Percentiles rank a stretch among this genome's conserved stretches.
phyloP scores from a whole-genome alignment of 1,139 yeast species.

The Pneumocystis jirovecii region DNA sequence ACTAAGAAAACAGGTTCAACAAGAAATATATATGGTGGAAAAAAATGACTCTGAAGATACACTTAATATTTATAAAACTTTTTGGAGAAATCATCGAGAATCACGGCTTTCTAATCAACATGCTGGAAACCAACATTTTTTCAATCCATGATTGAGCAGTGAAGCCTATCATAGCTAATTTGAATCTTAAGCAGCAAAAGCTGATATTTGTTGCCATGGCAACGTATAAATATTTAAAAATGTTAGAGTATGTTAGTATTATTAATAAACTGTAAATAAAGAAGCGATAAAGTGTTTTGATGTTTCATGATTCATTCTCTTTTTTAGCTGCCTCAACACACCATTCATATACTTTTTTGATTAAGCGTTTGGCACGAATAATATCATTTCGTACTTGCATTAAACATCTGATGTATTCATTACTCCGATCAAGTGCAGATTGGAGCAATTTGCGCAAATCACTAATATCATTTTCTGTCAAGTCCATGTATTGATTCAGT shows the following conservation, averaged over 20 bases:
- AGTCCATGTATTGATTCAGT: conserved; percentile 7
- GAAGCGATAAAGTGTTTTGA: background rate
- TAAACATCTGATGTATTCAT: conserved; percentile 10
- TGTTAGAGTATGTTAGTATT: background rate
- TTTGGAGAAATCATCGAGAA: background rate
- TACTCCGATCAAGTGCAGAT: conserved; percentile 11
- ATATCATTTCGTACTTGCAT: conserved; percentile 6
- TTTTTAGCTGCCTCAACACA: conserved; percentile 4
- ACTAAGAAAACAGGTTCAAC: background rate
- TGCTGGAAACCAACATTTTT: background rate
- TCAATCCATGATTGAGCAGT: background rate
- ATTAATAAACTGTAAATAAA: too few species aligned
- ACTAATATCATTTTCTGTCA: conserved; percentile 6
- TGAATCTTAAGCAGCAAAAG: too few species aligned
- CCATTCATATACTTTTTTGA: conserved; percentile 7
- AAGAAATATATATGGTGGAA: background rate
- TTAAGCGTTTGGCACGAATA: conserved; percentile 7
- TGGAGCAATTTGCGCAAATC: conserved; percentile 9
- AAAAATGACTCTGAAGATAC: background rate
- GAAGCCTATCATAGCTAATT: too few species aligned
- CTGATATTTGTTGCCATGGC: too few species aligned
- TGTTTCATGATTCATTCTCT: background rate
- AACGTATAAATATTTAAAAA: background rate
- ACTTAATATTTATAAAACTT: background rate
- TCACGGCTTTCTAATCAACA: background rate